phyloP scores from a whole-genome alignment of 2,329 filamentous ascomycete genomes.

The Rasamsonia emersonii region DNA sequence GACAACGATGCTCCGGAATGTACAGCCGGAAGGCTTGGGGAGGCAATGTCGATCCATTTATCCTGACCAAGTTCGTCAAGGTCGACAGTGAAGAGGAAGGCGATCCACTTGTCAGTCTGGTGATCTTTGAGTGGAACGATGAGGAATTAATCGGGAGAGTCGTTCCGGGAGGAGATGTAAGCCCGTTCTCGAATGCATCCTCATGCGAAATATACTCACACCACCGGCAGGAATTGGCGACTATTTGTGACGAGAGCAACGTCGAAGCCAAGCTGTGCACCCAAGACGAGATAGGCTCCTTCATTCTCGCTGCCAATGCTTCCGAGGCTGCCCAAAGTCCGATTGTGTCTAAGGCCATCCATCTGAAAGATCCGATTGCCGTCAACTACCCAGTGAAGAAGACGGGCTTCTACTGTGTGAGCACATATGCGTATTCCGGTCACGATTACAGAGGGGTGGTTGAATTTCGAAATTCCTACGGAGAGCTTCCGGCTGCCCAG shows the following conservation, averaged over 20 bases:
- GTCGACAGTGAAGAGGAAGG: constrained; percentile 49
- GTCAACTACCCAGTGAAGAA: constrained; percentile 79
- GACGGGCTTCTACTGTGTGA: constrained; percentile 94
- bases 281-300: constrained; percentile 69
- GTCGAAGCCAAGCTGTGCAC: constrained; percentile 66
- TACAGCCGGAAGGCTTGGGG: constrained; percentile 87
- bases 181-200: constrained; percentile 9
- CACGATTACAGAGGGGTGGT: constrained; percentile 69
- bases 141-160: constrained; percentile 66
- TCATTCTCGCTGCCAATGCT: constrained; percentile 70
- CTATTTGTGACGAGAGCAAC: constrained; percentile 67
- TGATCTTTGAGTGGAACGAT: constrained; percentile 94
- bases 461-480: constrained; percentile 92
- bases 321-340: constrained; percentile 60
- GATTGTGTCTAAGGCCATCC: constrained; percentile 71
- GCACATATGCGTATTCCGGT: constrained; percentile 61
- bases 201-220: constrained; percentile 21
- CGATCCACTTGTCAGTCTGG: constrained; percentile 70
- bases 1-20: constrained; percentile 86
- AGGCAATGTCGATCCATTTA: constrained; percentile 79
- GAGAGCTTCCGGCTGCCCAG: constrained; percentile 88
- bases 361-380: constrained; percentile 62
- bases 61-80: constrained; percentile 69
- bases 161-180: constrained; percentile 48
- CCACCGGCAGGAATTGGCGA: constrained; percentile 43